A percentile compares a stretch with the other conserved stretches of the same genome.
Conservation (phyloP, 768 basidiomycete species). For the Boletus sp. region DNA sequence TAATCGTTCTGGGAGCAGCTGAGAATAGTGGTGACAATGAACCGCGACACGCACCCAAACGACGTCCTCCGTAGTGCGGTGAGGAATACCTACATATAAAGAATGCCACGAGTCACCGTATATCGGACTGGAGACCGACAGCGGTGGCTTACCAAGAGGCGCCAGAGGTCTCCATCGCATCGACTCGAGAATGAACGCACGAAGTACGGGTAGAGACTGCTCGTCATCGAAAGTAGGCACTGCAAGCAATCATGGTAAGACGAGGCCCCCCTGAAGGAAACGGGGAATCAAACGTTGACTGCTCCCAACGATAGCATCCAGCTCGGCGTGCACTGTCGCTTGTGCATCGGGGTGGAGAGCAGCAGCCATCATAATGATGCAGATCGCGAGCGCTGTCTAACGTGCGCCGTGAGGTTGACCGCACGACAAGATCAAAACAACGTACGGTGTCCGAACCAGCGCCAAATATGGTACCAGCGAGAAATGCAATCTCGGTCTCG, state of each 20-base stretch:
- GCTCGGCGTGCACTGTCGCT: slow-evolving; percentile 46
- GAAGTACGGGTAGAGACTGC: slow-evolving; percentile 27
- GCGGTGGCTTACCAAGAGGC: slow-evolving; percentile 15
- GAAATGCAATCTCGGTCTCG: slow-evolving; percentile 52
- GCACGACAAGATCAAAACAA: background rate
- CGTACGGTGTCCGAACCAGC: slow-evolving; percentile 51
- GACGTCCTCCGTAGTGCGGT: slow-evolving; percentile 17
- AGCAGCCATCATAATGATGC: slow-evolving; percentile 45
- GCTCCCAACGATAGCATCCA: slow-evolving; percentile 46
- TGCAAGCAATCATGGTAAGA: slow-evolving; percentile 3
- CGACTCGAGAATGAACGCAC: slow-evolving; percentile 34
- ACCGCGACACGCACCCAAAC: slow-evolving; percentile 8
- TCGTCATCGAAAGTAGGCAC: slow-evolving; percentile 36
- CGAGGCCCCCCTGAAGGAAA: background rate
- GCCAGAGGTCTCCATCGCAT: slow-evolving; percentile 35
- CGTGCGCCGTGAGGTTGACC: background rate
- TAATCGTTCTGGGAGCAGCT: slow-evolving; percentile 10
- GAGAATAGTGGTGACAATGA: background rate
- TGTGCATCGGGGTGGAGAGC: slow-evolving; percentile 49
- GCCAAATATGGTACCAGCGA: slow-evolving; percentile 56
- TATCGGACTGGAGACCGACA: background rate
- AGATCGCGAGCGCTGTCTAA: slow-evolving; percentile 48
- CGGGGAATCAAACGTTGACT: slow-evolving; percentile 11
- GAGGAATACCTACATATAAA: background rate
- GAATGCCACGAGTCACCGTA: background rate